Conservation (phyloP, 1,139 yeast species). For the Debaryomyces udenii region DNA sequence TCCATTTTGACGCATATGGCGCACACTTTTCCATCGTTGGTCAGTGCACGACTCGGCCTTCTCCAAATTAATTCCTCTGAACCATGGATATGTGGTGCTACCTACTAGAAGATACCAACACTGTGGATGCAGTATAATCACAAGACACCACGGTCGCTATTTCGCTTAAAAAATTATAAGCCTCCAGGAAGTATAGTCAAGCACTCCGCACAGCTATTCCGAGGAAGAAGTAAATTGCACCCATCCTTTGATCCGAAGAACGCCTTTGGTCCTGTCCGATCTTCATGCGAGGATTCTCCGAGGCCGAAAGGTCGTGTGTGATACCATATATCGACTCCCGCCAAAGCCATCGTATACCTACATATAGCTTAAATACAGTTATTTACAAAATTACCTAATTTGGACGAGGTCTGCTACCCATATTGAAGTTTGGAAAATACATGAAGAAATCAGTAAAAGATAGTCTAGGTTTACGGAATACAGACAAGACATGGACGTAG, state of each 20-base stretch:
- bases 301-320: background rate
- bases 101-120: no score
- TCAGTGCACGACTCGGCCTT: background rate
- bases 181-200: no score
- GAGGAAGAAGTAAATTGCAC: background rate
- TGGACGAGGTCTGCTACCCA: conserved; percentile 1
- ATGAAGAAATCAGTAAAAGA: background rate
- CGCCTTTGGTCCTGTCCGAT: conserved; percentile 4
- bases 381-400: conserved; percentile 9
- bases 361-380: background rate
- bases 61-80: background rate
- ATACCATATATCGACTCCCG: no score
- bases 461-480: background rate
- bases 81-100: no score
- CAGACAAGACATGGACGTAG: conserved; percentile 13
- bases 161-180: no score
- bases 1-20: conserved; percentile 1
- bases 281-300: conserved; percentile 7
- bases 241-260: background rate
- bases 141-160: no score
- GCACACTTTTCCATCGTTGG: background rate
- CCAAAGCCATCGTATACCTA: no score
- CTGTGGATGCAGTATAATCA: no score
- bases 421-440: background rate
- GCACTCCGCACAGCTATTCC: background rate